A percentile compares a stretch with the other conserved stretches of the same genome.
Conservation (phyloP, 2,329 filamentous ascomycete species). For the Nannizziopsis arthrosporioides region DNA sequence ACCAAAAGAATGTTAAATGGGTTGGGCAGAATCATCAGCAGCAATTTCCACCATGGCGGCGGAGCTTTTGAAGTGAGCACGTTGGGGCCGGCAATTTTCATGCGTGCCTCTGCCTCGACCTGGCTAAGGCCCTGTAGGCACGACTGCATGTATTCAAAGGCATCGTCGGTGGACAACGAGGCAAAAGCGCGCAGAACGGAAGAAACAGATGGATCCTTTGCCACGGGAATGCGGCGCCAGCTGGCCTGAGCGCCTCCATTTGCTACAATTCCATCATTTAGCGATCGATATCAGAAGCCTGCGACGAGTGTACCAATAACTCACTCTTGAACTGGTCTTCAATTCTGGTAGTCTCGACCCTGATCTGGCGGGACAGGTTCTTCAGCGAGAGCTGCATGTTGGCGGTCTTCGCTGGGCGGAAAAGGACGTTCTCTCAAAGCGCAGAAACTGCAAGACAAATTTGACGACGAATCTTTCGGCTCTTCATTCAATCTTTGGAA, state of each 20-base stretch:
- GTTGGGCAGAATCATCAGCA: background rate
- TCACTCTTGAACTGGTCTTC: too few species aligned
- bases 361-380: too few species aligned
- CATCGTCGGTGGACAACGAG: background rate
- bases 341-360: too few species aligned
- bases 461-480: background rate
- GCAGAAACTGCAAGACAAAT: background rate
- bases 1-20: background rate
- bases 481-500: too few species aligned
- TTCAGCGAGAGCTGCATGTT: background rate
- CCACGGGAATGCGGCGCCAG: constrained; percentile 1
- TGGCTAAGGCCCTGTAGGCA: background rate
- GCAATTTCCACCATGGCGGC: constrained; percentile 1
- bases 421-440: background rate
- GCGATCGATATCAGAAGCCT: background rate
- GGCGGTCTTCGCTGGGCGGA: background rate
- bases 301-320: too few species aligned
- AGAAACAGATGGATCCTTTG: background rate
- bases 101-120: background rate
- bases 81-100: constrained; percentile 1
- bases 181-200: constrained; percentile 1
- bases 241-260: background rate
- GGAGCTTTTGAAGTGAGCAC: background rate
- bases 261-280: background rate
- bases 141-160: constrained; percentile 1